phyloP scores from a whole-genome alignment of 2,329 filamentous ascomycete genomes.

The Lasiodiplodia sp. region DNA sequence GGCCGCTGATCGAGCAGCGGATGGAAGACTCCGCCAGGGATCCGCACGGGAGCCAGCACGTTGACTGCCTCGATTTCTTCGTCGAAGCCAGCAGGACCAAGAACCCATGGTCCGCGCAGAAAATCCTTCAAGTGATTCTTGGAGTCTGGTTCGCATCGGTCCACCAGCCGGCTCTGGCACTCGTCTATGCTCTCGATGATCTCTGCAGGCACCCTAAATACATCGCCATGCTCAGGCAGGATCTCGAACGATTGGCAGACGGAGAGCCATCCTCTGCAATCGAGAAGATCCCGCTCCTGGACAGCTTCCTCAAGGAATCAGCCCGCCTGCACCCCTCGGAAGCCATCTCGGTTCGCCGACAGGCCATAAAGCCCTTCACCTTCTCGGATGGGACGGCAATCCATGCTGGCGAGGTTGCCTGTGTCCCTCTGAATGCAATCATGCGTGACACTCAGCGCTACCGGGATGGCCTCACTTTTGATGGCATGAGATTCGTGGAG shows the following conservation, averaged over 20 bases:
- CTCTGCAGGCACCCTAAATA: constrained; percentile 10
- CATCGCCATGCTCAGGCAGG: neutral
- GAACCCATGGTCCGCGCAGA: constrained; percentile 13
- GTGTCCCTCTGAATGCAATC: constrained; percentile 12
- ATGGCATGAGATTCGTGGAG: neutral
- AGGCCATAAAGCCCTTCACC: constrained; percentile 19
- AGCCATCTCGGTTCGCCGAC: constrained; percentile 27
- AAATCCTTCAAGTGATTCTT: constrained; percentile 24
- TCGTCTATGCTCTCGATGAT: constrained; percentile 18
- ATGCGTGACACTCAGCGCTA: neutral
- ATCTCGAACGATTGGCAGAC: neutral
- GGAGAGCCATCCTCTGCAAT: neutral
- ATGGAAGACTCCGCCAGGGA: constrained; percentile 9
- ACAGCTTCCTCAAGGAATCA: constrained; percentile 35
- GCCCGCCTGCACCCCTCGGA: constrained; percentile 31
- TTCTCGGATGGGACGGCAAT: neutral
- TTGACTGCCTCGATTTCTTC: constrained; percentile 24
- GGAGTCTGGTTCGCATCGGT: constrained; percentile 28
- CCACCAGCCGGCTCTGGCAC: constrained; percentile 23
- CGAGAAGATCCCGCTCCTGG: constrained; percentile 31
- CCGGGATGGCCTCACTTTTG: neutral
- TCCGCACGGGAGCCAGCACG: neutral
- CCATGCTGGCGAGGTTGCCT: neutral
- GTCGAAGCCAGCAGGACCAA: constrained; percentile 21
- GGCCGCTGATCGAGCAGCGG: constrained; percentile 9